These are phyloP conservation scores for Lactarius quietus DNA, from an alignment of 768 basidiomycete species.

Conservation along the genomic window DNA sequence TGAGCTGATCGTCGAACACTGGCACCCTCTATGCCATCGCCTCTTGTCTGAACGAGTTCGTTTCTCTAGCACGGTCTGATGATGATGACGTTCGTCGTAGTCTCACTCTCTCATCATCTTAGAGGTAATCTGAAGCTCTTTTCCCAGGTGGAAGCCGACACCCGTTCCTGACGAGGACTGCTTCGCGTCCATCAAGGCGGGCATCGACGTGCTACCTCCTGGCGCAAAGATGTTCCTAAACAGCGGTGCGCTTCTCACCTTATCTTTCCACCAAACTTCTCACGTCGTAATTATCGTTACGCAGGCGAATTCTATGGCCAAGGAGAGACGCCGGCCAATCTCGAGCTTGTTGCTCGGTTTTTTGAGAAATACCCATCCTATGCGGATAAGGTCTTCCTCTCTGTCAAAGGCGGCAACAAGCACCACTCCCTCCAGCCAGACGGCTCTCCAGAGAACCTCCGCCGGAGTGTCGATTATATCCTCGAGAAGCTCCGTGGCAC, in stretches of 20 bases:
- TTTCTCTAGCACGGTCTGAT: conserved; percentile 47
- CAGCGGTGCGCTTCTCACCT: conserved; percentile 36
- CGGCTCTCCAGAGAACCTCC: conserved; percentile 41
- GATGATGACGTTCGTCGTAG: conserved; percentile 48
- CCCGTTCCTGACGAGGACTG: conserved; percentile 53
- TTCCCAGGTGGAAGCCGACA: conserved; percentile 38
- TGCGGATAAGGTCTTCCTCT: conserved; percentile 45
- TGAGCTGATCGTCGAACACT: conserved; percentile 28
- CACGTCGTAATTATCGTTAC: neutral
- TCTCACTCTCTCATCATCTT: conserved; percentile 2
- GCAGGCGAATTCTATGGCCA: conserved; percentile 59
- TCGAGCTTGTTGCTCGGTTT: conserved; percentile 49
- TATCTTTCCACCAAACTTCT: neutral
- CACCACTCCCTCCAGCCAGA: conserved; percentile 23
- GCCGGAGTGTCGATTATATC: conserved; percentile 46
- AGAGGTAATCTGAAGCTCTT: neutral
- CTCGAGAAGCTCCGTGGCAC: conserved; percentile 45
- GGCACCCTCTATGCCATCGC: neutral
- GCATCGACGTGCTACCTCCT: conserved; percentile 40
- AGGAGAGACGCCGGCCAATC: conserved; percentile 40
- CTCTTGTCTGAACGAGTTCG: neutral
- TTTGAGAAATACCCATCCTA: conserved; percentile 45
- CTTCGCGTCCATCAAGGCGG: conserved; percentile 58
- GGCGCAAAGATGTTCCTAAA: conserved; percentile 51
- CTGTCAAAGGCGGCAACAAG: conserved; percentile 41